Conservation (phyloP, 2,329 filamentous ascomycete genomes). For the Didymosphaeria variabile region DNA sequence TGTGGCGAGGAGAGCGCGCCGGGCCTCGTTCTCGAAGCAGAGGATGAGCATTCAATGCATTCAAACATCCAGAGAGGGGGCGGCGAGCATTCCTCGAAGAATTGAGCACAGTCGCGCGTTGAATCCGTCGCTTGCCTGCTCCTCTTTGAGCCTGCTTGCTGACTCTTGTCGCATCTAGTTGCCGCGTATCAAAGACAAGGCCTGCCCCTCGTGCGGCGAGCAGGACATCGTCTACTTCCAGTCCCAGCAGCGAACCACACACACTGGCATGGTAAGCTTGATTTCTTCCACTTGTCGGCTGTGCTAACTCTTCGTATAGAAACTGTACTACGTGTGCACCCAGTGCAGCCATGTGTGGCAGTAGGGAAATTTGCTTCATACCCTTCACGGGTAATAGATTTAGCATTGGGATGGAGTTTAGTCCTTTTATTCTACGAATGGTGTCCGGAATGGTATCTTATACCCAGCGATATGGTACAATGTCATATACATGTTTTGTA, state of each 20-base stretch:
- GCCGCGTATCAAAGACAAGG: conserved; percentile 78
- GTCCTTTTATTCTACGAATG: conserved; percentile 32
- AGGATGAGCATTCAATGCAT: conserved; percentile 43
- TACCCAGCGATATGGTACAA: conserved; percentile 48
- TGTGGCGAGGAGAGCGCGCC: conserved; percentile 59
- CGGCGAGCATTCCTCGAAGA: conserved; percentile 44
- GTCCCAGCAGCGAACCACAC: conserved; percentile 94
- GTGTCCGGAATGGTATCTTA: conserved; percentile 42
- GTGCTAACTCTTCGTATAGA: conserved; percentile 46
- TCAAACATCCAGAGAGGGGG: conserved; percentile 34
- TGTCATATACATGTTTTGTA: conserved; percentile 41
- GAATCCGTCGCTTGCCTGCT: conserved; percentile 46
- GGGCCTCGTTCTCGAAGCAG: conserved; percentile 56
- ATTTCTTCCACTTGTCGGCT: not conserved
- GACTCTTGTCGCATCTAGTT: conserved; percentile 69
- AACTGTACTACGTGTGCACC: conserved; percentile 78
- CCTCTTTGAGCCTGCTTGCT: conserved; percentile 48
- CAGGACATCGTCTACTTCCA: conserved; percentile 98
- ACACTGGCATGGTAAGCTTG: conserved; percentile 91
- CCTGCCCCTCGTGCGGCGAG: conserved; percentile 84
- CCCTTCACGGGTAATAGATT: conserved; percentile 1
- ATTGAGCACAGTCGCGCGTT: conserved; percentile 40
- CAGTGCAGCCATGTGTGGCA: conserved; percentile 87
- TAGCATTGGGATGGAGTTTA: conserved; percentile 47
- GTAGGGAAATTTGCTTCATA: conserved; percentile 19